Evolutionary conservation across 352 stramenopile genomes (phyloP).

Genomic region (Thraustochytrium sp.): DNA sequence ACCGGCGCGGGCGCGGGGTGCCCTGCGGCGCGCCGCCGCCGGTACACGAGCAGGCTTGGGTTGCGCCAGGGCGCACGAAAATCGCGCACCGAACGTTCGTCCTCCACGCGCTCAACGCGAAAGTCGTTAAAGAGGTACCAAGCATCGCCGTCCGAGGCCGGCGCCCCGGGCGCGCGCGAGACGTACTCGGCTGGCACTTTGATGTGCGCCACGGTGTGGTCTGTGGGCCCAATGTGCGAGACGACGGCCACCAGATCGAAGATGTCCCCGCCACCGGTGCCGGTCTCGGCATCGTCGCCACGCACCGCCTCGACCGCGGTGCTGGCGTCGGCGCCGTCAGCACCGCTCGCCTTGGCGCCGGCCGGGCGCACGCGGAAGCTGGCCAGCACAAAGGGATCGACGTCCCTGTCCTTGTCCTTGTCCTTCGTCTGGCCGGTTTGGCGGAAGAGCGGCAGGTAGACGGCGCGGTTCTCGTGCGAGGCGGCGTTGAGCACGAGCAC

Average conservation of each 20-base stretch:
- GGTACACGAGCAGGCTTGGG: slow-evolving; percentile 23
- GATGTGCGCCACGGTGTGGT: slow-evolving; percentile 48
- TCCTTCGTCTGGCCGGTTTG: neutral
- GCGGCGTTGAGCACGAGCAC: slow-evolving; percentile 21
- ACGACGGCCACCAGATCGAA: slow-evolving; percentile 47
- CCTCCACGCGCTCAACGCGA: slow-evolving; percentile 55
- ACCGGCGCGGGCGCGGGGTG: neutral
- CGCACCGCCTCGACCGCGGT: neutral
- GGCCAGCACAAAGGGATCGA: no score
- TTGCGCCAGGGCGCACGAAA: slow-evolving; percentile 7
- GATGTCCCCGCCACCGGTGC: neutral
- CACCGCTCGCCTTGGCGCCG: no score
- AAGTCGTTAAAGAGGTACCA: slow-evolving; percentile 78
- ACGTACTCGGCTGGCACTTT: slow-evolving; percentile 18
- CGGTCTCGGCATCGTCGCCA: neutral
- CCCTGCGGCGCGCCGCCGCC: neutral
- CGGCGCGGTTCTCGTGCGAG: slow-evolving; percentile 27
- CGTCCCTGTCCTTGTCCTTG: neutral
- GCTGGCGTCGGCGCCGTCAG: no score
- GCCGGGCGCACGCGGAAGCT: no score
- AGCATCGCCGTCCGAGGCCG: neutral
- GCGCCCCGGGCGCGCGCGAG: neutral
- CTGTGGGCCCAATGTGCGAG: slow-evolving; percentile 43
- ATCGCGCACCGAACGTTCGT: slow-evolving; percentile 54
- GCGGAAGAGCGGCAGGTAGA: slow-evolving; percentile 23